Conservation (phyloP, 306 rosid species). For the Ziziphus jujuba region DNA sequence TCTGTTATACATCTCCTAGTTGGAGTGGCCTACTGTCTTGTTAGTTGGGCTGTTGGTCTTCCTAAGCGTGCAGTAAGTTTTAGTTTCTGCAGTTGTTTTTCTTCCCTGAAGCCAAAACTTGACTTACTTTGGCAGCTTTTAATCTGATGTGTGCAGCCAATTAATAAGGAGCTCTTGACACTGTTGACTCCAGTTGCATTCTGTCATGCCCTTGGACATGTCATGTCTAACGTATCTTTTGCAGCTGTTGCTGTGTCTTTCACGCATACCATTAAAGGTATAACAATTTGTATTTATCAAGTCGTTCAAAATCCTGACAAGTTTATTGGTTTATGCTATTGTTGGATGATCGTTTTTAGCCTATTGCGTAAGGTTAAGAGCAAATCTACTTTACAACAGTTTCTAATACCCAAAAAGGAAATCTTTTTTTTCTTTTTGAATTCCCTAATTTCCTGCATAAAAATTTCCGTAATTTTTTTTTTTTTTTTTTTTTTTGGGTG, state of each 20-base stretch:
- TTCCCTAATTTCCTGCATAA: neutral
- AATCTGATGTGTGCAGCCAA: slow-evolving; percentile 36
- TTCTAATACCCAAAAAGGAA: neutral
- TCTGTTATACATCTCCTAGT: slow-evolving; percentile 85
- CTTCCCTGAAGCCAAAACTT: neutral
- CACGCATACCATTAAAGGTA: slow-evolving; percentile 92
- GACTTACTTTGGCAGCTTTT: slow-evolving; percentile 7
- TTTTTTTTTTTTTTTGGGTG: slow-evolving; percentile 12
- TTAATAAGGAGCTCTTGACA: slow-evolving; percentile 50
- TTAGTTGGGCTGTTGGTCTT: slow-evolving; percentile 78
- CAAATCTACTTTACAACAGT: neutral
- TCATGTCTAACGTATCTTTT: slow-evolving; percentile 90
- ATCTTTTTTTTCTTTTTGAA: too few species aligned
- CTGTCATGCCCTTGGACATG: slow-evolving; percentile 96
- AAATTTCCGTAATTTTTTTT: slow-evolving; percentile 7
- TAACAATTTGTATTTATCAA: neutral
- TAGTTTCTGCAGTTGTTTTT: neutral
- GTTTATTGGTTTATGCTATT: neutral
- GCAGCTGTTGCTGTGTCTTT: slow-evolving; percentile 98
- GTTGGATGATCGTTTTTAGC: neutral
- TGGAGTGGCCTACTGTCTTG: slow-evolving; percentile 84
- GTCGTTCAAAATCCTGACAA: too few species aligned
- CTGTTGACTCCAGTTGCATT: slow-evolving; percentile 81
- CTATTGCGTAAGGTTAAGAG: neutral
- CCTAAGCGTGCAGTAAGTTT: slow-evolving; percentile 92